These are phyloP conservation scores for Syzygium oleosum DNA, from an alignment of 345 rosid genomes.

Conservation along the genomic window DNA sequence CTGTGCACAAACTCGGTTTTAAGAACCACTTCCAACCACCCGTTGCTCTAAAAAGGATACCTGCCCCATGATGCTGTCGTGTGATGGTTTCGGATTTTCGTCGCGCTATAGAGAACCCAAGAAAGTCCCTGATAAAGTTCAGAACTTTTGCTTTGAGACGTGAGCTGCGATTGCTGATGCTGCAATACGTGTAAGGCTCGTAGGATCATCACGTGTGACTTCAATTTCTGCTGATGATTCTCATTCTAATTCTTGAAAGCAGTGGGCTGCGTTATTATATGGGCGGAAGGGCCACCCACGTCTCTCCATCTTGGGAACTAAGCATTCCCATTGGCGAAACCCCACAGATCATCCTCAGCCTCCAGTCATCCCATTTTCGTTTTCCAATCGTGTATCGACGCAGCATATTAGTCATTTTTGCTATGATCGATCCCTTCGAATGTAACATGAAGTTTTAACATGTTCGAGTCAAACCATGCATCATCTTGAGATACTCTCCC, in stretches of 20 bases:
- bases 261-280: background rate
- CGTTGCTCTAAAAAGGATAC: background rate
- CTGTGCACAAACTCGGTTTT: background rate
- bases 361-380: background rate
- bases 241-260: background rate
- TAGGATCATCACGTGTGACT: background rate
- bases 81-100: background rate
- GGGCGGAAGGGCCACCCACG: background rate
- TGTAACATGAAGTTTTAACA: background rate
- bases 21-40: background rate
- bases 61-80: background rate
- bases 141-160: background rate
- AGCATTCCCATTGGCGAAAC: background rate
- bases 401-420: background rate
- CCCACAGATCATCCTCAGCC: background rate
- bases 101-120: background rate
- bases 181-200: background rate
- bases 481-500: background rate
- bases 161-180: background rate
- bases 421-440: background rate
- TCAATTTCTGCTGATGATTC: background rate
- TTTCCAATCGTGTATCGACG: background rate
- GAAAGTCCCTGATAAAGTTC: background rate
- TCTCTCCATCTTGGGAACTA: background rate
- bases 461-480: background rate